phyloP scores from a whole-genome alignment of 129 eudicot species.

The Flaveria ramosissima region DNA sequence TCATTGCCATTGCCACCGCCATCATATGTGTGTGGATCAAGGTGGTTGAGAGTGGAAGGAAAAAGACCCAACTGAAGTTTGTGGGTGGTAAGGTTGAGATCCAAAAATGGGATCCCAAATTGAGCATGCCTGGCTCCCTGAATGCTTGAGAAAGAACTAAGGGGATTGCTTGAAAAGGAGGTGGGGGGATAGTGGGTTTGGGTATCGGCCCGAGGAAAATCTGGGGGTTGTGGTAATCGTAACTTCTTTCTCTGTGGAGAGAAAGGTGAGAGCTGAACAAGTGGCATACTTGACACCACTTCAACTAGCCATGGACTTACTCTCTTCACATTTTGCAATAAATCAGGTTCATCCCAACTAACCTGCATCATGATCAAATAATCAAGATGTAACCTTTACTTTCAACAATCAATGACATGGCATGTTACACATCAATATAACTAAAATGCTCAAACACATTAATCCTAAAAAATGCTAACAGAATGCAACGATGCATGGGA shows the following conservation, averaged over 20 bases:
- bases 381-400: background rate
- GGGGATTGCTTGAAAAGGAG: conserved; percentile 70
- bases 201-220: conserved; percentile 44
- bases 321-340: conserved; percentile 78
- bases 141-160: conserved; percentile 79
- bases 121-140: conserved; percentile 99
- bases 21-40: conserved; percentile 35
- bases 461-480: background rate
- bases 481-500: background rate
- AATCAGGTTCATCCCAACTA: conserved; percentile 87
- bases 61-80: conserved; percentile 59
- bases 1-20: conserved; percentile 16
- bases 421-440: background rate
- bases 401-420: conserved; percentile 9
- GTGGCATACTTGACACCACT: conserved; percentile 67
- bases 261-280: conserved; percentile 64
- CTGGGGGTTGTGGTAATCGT: conserved; percentile 59
- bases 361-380: conserved; percentile 48
- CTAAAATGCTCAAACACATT: conserved; percentile 16
- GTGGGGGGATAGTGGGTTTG: conserved; percentile 42
- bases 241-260: conserved; percentile 83
- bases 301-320: conserved; percentile 97
- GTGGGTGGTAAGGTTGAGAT: conserved; percentile 61
- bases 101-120: conserved; percentile 70
- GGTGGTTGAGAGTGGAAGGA: conserved; percentile 42